Evolutionary conservation across 371 early-diverging fungal genomes (phyloP), one percentile per base, ranked within the genome.

Genomic region (Nematocida ironsii): DNA sequence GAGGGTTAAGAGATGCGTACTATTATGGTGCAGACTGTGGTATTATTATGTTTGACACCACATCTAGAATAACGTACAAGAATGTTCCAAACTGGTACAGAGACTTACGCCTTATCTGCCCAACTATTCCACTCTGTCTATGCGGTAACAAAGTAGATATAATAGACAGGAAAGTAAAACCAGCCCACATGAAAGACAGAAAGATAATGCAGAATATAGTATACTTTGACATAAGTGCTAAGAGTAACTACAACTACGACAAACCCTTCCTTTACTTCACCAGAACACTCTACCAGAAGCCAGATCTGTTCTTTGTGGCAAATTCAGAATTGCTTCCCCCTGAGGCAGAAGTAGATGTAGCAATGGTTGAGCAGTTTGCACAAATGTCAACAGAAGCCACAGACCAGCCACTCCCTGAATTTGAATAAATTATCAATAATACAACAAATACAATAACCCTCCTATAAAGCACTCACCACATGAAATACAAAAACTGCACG

Each of bases 81-180:
- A 97, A 96, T 91, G 96, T 99, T 39, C 95, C 96, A 84, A 96
- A 94, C 92, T 97, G 99, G 98, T 96, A 98, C 88, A 92, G 95
- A 89, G 96, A 96, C 89, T 93, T 95, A 84, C 93, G 95, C 85
- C 96, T 95, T 69, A 96, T 96, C 89, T 95, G 94, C 91, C 83
- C 84, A 39, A 64, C 81, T 9, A 94, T 98, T 87, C 98, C 98
- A 54, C 96, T 98, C 86, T 95, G 98, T 86, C 92, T 99, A 54
- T 95, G 96, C 90, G 99, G 98, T 87, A 99, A 99, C 93, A 99
- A 99, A 90, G 96, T 98, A 75, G 99, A 99, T 89, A 92, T 96
- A 88, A 94, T 95, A 92, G 97, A 98, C 89, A 94, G 98, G 88
- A 98, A 97, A 90, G 97, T 97, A 72, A 96, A 97, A 92, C 94